phyloP scores from a whole-genome alignment of 495 filamentous ascomycete species.

The Aspergillus baeticus region DNA sequence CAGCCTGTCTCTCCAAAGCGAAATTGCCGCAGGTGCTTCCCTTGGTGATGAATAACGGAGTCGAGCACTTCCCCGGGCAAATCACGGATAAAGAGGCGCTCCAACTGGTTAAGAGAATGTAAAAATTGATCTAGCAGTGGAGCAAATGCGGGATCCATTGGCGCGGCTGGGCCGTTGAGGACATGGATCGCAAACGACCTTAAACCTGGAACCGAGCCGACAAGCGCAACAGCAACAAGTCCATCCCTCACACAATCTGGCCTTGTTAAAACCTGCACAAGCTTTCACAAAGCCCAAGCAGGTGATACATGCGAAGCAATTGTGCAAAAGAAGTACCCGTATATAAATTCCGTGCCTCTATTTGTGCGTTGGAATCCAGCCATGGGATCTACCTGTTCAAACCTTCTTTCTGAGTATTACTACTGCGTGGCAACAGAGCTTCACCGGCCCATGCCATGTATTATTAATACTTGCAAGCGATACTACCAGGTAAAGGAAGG shows the following conservation, averaged over 20 bases:
- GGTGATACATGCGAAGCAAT: conserved; percentile 1
- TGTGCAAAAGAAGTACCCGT: not conserved
- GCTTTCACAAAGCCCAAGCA: not conserved
- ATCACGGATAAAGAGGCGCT: too few relatives aligned
- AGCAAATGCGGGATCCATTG: too few relatives aligned
- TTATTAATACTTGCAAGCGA: conserved; percentile 1
- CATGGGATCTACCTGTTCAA: not conserved
- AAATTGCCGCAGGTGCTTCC: too few relatives aligned
- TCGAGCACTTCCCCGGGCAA: too few relatives aligned
- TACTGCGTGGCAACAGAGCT: conserved; percentile 6
- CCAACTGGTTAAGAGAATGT: too few relatives aligned
- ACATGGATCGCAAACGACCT: too few relatives aligned
- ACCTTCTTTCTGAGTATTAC: conserved; percentile 3
- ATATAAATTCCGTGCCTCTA: not conserved
- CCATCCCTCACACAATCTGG: conserved; percentile 7
- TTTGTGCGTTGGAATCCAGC: conserved; percentile 10
- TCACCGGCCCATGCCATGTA: conserved; percentile 1
- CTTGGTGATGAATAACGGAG: too few relatives aligned
- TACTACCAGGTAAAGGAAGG: conserved; percentile 5
- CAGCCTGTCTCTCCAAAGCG: too few relatives aligned
- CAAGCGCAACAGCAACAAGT: not conserved
- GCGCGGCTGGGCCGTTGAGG: too few relatives aligned
- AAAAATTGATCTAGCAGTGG: too few relatives aligned
- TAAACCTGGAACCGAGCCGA: too few relatives aligned
- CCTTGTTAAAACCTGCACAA: not conserved